A percentile compares a stretch with the other conserved stretches of the same genome.
Evolutionary conservation across 164 flowering plant species (phyloP).

Genomic region (Berberis vulgaris): DNA sequence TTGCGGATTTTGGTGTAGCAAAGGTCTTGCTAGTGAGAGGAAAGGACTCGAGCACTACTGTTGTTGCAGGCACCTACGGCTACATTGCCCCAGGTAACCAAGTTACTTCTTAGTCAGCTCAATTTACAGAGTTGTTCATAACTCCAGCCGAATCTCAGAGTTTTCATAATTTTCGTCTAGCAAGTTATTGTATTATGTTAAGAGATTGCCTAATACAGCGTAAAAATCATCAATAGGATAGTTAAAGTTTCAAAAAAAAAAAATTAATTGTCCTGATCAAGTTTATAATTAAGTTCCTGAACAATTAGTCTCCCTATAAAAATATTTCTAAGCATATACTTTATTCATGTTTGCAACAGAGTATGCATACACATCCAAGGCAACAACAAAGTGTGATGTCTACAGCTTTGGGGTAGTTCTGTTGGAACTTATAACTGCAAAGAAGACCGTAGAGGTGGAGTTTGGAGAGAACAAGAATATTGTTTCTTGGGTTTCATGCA

Average conservation of each 20-base stretch:
- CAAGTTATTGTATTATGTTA: no score
- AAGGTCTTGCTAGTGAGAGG: slow-evolving; percentile 81
- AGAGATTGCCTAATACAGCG: no score
- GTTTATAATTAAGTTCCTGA: background rate
- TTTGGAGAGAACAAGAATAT: slow-evolving; percentile 92
- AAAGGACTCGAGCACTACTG: slow-evolving; percentile 66
- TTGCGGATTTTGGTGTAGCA: slow-evolving; percentile 96
- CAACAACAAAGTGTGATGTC: slow-evolving; percentile 88
- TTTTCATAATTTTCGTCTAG: no score
- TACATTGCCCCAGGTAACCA: slow-evolving; percentile 90
- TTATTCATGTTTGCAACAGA: slow-evolving; percentile 34
- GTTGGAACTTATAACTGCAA: slow-evolving; percentile 89
- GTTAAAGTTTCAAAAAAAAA: no score
- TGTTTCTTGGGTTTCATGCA: slow-evolving; percentile 71
- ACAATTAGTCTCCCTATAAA: background rate
- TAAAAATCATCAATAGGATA: no score
- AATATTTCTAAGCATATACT: background rate
- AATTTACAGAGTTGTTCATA: background rate
- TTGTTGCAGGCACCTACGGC: slow-evolving; percentile 89
- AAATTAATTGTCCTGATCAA: background rate
- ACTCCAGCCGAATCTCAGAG: background rate
- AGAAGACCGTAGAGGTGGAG: slow-evolving; percentile 78
- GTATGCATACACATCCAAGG: slow-evolving; percentile 79
- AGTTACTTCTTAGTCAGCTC: background rate
- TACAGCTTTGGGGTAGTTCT: slow-evolving; percentile 91